These are phyloP conservation scores for Candida adriatica DNA, from an alignment of 805 yeast genomes.

Conservation along the genomic window DNA sequence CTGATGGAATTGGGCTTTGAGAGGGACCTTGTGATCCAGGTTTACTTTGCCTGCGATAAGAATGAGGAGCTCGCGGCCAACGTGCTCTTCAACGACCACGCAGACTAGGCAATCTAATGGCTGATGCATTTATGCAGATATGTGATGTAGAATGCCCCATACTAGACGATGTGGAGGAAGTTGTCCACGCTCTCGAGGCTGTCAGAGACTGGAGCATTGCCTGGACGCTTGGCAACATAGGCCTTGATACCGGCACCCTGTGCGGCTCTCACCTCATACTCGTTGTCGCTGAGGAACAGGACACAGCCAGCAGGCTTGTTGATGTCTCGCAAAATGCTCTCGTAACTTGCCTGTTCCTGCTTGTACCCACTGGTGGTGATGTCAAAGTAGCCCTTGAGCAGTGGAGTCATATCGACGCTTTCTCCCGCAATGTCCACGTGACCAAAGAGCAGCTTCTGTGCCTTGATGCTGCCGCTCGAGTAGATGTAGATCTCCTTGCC, in stretches of 20 bases:
- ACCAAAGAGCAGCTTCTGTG: constrained; percentile 72
- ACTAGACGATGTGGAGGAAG: constrained; percentile 18
- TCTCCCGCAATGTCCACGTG: constrained; percentile 42
- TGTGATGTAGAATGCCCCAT: too few relatives aligned
- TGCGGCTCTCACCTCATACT: constrained; percentile 74
- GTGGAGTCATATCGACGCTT: constrained; percentile 43
- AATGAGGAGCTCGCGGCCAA: constrained; percentile 97
- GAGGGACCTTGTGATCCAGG: constrained; percentile 79
- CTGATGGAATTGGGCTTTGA: constrained; percentile 92
- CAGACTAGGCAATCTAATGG: constrained; percentile 22
- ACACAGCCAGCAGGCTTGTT: constrained; percentile 28
- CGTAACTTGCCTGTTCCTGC: constrained; percentile 49
- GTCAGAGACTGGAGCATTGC: constrained; percentile 49
- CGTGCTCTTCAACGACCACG: constrained; percentile 63
- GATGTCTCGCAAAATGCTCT: constrained; percentile 41
- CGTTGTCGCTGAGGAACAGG: constrained; percentile 76
- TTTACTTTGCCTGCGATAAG: constrained; percentile 95
- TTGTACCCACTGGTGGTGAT: constrained; percentile 80
- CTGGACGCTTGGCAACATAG: constrained; percentile 61
- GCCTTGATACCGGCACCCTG: constrained; percentile 52
- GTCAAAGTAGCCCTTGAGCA: constrained; percentile 69
- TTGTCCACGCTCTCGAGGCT: constrained; percentile 22
- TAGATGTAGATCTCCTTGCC: constrained; percentile 53
- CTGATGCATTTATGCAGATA: too few relatives aligned
- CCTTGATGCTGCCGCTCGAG: constrained; percentile 84